Base-by-base conservation (phyloP, 2,329 filamentous ascomycete species). In the Rutstroemia sp. region DNA sequence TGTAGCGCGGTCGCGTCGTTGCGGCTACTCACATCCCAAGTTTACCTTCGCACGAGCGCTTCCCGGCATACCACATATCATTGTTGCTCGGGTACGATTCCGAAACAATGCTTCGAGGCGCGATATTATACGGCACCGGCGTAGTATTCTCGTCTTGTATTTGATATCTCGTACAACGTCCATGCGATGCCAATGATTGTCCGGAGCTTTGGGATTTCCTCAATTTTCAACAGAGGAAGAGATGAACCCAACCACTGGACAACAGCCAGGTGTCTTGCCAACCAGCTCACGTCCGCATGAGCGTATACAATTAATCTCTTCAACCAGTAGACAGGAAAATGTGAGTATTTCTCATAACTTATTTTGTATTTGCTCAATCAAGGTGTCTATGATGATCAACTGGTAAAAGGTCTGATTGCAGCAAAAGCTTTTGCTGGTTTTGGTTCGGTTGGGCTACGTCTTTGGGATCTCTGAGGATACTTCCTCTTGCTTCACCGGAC, bases 391-490 rank as follows among this genome's bases (percentile, higher is more conserved):
- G 81, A 83, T 83, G 79, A 76, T 67, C 60, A 68, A 71, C 66
- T 81, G 81, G 81, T 83, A 84, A 84, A 84, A 83, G 81, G 81
- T 80, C 80, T 73, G 79, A 84, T 76, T 71, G 71, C 73, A 70
- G 67, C 67, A 70, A 60, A 54, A 60, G 48, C 57, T 63, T 68
- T 70, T 69, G 69, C 76, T 75, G 79, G 77, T 79, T 73, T 69
- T 69, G 67, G 66, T 66, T 65, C 64, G 63, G 48, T 45, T 54
- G 50, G 48, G 53, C 46, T 49, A 39, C 56, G 21, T 56, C 38
- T 45, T 39, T 38, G 54, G 56, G 19, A 51, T 54, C 51, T 58
- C 53, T 64, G 54, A 67, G 60, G 66, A 68, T 49, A 48, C 61
- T 65, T 57, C 52, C 51, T 59, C 56, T 47, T 49, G 52, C 50